Evolutionary conservation across 1,284 basidiomycete genomes (phyloP), one percentile per base, ranked within the genome.

Genomic region (Cutaneotrichosporon sp.): DNA sequence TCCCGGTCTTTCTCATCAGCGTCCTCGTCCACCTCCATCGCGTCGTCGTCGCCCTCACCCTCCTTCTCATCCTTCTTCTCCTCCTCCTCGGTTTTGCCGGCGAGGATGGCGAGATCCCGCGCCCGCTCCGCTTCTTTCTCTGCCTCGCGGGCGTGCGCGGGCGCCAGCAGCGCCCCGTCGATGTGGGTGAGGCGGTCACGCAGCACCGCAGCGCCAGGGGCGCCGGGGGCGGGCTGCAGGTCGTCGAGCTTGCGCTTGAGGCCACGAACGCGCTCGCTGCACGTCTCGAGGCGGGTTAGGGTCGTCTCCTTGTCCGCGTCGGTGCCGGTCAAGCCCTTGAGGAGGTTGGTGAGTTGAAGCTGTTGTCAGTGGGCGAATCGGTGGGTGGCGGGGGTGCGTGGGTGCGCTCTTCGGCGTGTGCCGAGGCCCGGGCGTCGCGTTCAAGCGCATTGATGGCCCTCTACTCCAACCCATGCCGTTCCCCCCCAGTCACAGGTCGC

Each of bases 161-260:
- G 54, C 14, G 45, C 36, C 1, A 66, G 51, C 2, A 65, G 55
- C n/a, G 57, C 47, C 20, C 47, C 59, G 20, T 66, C 65, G 6
- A 66, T 58, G 22, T 66, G 59, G 18, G 14, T 16, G 5, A 66
- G 43, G n/a, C 65, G 58, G 34, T 66, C 65, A 36, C 61, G 61
- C 5, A 66, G 54, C 14, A 58, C 54, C 11, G 27, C 47, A 9
- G 55, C 46, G 24, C 56, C 58, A 18, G 36, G 54, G 1, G 58
- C 53, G 7, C 24, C 46, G 4, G 61, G 42, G 8, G 56, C 54
- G 3, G 62, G 62, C 59, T 66, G 65, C 25, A 66, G 59, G 34
- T 66, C 65, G 50, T 66, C 65, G 29, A 80, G 78, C 73, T 81
- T 81, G 29, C 79, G 71, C 67, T 80, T 81, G n/a, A 81, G 65